phyloP scores from a whole-genome alignment of 306 rosid genomes.

The Leucaena leucocephala region DNA sequence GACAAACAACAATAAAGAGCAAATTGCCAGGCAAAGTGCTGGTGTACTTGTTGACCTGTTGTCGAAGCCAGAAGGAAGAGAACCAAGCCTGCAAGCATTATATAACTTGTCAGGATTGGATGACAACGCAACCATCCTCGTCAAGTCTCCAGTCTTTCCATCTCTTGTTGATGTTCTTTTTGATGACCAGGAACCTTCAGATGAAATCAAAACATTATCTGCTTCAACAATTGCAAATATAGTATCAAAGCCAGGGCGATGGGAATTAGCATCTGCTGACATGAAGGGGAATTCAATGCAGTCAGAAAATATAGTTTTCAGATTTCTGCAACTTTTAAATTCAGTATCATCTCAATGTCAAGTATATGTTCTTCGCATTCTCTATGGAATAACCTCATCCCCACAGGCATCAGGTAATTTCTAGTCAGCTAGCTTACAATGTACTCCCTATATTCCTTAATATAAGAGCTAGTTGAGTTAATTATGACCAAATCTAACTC shows the following conservation, averaged over 20 bases:
- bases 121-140: slow-evolving; percentile 61
- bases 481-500: too few relatives aligned
- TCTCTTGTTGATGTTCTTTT: slow-evolving; percentile 53
- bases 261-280: slow-evolving; percentile 71
- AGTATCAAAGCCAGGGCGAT: slow-evolving; percentile 61
- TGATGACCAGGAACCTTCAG: slow-evolving; percentile 36
- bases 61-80: slow-evolving; percentile 51
- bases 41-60: slow-evolving; percentile 54
- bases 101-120: slow-evolving; percentile 60
- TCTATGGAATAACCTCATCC: slow-evolving; percentile 57
- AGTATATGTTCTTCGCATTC: slow-evolving; percentile 53
- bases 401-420: slow-evolving; percentile 64
- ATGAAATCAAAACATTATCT: slow-evolving; percentile 52
- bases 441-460: too few relatives aligned
- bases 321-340: slow-evolving; percentile 42
- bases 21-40: slow-evolving; percentile 58
- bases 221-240: slow-evolving; percentile 61
- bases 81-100: slow-evolving; percentile 59
- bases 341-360: slow-evolving; percentile 42
- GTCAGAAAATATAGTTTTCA: slow-evolving; percentile 49
- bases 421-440: slow-evolving; percentile 7
- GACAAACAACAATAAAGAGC: slow-evolving; percentile 63
- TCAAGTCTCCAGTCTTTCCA: slow-evolving; percentile 54
- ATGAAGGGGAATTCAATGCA: slow-evolving; percentile 56
- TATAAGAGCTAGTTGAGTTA: too few relatives aligned